Percentiles rank a stretch among this genome's conserved stretches.
Conservation (phyloP, 2,329 filamentous ascomycete genomes). For the Colletotrichum tabaci region DNA sequence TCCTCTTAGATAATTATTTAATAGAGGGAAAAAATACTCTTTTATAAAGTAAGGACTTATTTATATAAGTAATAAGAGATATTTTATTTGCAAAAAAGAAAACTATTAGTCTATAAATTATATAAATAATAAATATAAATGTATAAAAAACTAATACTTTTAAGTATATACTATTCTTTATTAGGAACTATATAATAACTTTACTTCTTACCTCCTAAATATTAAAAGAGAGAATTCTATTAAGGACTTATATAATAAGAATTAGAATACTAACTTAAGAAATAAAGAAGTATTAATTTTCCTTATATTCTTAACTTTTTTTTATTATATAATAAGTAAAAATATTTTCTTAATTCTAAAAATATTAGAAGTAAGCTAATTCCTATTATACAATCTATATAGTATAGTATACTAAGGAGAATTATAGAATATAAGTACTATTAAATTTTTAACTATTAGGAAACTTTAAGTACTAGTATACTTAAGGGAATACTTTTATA, state of each 20-base stretch:
- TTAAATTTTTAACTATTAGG: background rate
- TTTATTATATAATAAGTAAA: background rate
- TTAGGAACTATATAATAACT: too few species aligned
- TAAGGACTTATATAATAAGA: background rate
- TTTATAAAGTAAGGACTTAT: too few species aligned
- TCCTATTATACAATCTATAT: background rate
- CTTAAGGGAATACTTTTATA: background rate
- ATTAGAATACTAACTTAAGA: too few species aligned
- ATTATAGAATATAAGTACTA: background rate
- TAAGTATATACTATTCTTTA: background rate
- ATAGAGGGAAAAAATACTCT: too few species aligned
- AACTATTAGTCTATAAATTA: background rate
- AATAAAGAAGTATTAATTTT: background rate
- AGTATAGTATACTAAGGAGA: background rate
- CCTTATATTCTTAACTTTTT: background rate
- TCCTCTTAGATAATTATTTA: background rate
- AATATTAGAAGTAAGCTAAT: background rate
- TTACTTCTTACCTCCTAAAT: too few species aligned
- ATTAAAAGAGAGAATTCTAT: background rate
- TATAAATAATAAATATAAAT: background rate
- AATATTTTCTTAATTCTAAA: background rate
- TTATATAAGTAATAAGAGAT: background rate
- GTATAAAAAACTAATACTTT: background rate
- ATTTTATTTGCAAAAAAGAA: background rate
- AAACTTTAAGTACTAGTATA: background rate